These are phyloP conservation scores for Puya raimondii DNA, from an alignment of 176 grass and related monocot species.

Conservation along the genomic window DNA sequence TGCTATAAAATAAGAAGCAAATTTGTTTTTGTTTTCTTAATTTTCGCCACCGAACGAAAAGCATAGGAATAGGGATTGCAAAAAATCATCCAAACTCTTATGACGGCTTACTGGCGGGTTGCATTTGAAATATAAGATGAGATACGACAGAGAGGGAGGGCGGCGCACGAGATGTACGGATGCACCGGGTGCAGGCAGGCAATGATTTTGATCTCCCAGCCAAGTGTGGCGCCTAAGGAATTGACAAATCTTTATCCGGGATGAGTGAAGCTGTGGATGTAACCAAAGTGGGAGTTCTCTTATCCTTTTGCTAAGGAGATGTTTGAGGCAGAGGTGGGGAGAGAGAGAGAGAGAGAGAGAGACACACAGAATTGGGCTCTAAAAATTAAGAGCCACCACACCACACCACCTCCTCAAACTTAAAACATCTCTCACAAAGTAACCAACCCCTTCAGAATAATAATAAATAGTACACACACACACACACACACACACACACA, in stretches of 20 bases:
- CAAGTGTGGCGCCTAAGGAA: background rate
- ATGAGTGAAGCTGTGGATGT: background rate
- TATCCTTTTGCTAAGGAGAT: background rate
- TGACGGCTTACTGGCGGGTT: no score
- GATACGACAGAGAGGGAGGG: no score
- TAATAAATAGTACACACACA: background rate
- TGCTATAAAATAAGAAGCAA: no score
- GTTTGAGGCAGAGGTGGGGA: background rate
- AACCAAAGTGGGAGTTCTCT: constrained; percentile 1
- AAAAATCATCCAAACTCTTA: no score
- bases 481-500: constrained; percentile 10
- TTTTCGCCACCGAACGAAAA: no score
- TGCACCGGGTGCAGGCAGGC: no score
- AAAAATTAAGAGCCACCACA: background rate
- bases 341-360: no score
- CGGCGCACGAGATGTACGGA: no score
- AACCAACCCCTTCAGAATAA: background rate
- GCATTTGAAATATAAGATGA: no score
- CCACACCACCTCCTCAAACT: background rate
- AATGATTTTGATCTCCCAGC: no score
- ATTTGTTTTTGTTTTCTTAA: no score
- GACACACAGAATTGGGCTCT: background rate
- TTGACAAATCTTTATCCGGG: constrained; percentile 1
- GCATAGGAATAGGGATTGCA: no score
- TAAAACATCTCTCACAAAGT: background rate